Conservation (phyloP, 108 stramenopile genomes). For the Skeletonema menzelii region DNA sequence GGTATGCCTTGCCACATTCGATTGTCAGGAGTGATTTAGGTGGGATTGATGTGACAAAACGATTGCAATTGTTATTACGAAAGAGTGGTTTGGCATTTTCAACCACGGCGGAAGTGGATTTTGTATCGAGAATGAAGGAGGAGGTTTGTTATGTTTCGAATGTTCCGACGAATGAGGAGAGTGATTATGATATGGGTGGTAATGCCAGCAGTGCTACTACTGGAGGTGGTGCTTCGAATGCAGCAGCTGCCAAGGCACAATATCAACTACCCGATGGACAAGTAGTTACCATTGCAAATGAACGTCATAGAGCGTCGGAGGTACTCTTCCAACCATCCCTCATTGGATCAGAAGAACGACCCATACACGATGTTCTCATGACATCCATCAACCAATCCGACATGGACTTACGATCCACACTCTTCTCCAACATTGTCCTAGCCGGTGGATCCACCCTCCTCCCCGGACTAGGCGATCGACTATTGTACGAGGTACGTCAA, state of each 20-base stretch:
- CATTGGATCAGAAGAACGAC: slow-evolving; percentile 90
- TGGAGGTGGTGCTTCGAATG: neutral
- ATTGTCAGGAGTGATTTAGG: slow-evolving; percentile 91
- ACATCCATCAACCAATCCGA: slow-evolving; percentile 90
- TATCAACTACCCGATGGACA: slow-evolving; percentile 95
- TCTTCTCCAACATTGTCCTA: slow-evolving; percentile 94
- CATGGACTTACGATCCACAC: slow-evolving; percentile 90
- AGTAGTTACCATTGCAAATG: slow-evolving; percentile 75
- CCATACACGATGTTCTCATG: slow-evolving; percentile 85
- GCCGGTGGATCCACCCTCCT: slow-evolving; percentile 94
- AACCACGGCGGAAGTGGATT: slow-evolving; percentile 91
- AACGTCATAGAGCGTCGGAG: slow-evolving; percentile 91
- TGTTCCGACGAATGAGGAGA: slow-evolving; percentile 49
- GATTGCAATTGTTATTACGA: slow-evolving; percentile 88
- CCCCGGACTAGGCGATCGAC: slow-evolving; percentile 93
- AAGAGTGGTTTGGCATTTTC: slow-evolving; percentile 85
- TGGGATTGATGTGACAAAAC: slow-evolving; percentile 93
- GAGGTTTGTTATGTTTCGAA: slow-evolving; percentile 86
- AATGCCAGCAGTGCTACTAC: neutral
- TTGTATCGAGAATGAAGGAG: slow-evolving; percentile 94
- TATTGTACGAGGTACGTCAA: slow-evolving; percentile 91
- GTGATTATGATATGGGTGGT: slow-evolving; percentile 25
- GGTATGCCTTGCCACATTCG: slow-evolving; percentile 95
- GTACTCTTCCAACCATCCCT: slow-evolving; percentile 93
- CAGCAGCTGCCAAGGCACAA: slow-evolving; percentile 55